Percentiles rank a stretch among this genome's conserved stretches.
phyloP scores from a whole-genome alignment of 768 basidiomycete species.

The Naganishia kalamii region DNA sequence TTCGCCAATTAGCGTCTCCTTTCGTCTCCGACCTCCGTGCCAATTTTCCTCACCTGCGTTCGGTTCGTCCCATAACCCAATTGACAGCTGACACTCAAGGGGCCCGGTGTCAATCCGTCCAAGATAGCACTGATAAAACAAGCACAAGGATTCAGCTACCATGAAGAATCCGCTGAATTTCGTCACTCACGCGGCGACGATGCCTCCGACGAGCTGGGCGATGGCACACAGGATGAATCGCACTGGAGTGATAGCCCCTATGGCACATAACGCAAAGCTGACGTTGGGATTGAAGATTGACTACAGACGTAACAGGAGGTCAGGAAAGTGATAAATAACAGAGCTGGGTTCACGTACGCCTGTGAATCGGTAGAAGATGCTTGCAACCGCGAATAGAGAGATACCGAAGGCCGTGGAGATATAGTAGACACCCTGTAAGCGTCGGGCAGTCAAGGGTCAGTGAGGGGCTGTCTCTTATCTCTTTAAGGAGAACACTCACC shows the following conservation, averaged over 20 bases:
- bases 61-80: constrained; percentile 33
- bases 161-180: background rate
- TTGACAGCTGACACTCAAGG: constrained; percentile 26
- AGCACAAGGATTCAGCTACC: too few relatives aligned
- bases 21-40: background rate
- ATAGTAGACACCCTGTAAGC: constrained; percentile 28
- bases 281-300: constrained; percentile 26
- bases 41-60: constrained; percentile 14
- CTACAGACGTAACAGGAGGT: background rate
- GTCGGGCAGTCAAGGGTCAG: too few relatives aligned
- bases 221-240: constrained; percentile 32
- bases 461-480: too few relatives aligned
- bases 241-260: constrained; percentile 39
- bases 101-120: constrained; percentile 39
- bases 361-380: constrained; percentile 44
- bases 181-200: constrained; percentile 21
- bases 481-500: background rate
- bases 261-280: constrained; percentile 34
- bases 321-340: background rate
- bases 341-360: constrained; percentile 30
- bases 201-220: constrained; percentile 22
- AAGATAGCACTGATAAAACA: constrained; percentile 39
- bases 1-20: background rate
- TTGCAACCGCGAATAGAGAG: constrained; percentile 36
- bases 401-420: constrained; percentile 36